phyloP scores from a whole-genome alignment of 345 rosid genomes.

The Pugionium cornutum region DNA sequence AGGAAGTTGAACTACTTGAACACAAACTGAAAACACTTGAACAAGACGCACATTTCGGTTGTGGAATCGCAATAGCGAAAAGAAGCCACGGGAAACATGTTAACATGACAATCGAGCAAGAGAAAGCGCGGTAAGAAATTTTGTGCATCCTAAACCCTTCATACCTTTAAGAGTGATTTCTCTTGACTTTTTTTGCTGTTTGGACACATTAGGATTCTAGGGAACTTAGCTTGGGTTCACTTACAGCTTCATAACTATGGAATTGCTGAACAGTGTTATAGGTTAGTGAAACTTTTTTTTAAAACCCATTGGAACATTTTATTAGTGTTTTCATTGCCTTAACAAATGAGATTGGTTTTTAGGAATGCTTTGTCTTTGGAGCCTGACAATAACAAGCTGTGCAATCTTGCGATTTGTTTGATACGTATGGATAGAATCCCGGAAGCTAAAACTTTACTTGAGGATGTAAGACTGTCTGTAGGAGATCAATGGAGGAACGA shows the following conservation, averaged over 20 bases:
- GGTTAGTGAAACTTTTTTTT: conserved; percentile 38
- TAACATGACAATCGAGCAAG: conserved; percentile 23
- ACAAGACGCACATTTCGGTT: background rate
- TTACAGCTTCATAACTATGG: conserved; percentile 66
- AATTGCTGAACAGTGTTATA: conserved; percentile 64
- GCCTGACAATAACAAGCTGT: conserved; percentile 66
- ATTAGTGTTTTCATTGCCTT: background rate
- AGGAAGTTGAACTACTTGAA: conserved; percentile 36
- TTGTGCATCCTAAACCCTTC: background rate
- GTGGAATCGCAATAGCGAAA: background rate
- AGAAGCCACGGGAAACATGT: conserved; percentile 6
- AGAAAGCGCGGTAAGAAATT: conserved; percentile 26
- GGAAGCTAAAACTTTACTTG: conserved; percentile 68
- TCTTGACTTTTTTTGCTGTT: background rate
- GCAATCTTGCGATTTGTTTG: conserved; percentile 77
- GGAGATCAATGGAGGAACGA: conserved; percentile 45
- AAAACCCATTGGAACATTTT: background rate
- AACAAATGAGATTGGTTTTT: background rate
- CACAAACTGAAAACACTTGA: conserved; percentile 30
- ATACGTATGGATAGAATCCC: conserved; percentile 60
- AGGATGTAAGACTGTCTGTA: conserved; percentile 48
- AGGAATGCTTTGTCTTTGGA: conserved; percentile 70
- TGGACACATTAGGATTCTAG: conserved; percentile 52
- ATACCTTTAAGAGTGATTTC: background rate
- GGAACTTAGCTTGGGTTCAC: conserved; percentile 82